A percentile compares a stretch with the other conserved stretches of the same genome.
Evolutionary conservation across 352 stramenopile genomes (phyloP).

Genomic region (Globisporangium uncinulatum): DNA sequence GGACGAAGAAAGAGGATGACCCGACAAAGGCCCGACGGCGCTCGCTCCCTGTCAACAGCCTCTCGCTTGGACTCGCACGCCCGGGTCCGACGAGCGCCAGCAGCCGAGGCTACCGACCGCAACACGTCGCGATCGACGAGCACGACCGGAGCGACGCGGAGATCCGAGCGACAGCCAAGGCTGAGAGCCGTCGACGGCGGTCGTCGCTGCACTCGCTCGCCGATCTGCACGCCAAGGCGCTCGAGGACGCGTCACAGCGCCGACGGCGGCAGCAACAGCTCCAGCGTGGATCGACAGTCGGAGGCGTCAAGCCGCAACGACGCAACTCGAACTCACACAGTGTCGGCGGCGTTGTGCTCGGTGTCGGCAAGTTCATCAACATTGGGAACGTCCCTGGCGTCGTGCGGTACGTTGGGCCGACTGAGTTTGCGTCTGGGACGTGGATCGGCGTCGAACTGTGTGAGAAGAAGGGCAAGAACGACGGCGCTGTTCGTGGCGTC

Average conservation of each 20-base stretch:
- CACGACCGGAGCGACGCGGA: neutral
- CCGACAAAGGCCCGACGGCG: constrained; percentile 16
- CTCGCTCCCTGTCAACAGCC: constrained; percentile 41
- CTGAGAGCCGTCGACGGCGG: neutral
- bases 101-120: constrained; percentile 8
- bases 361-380: constrained; percentile 52
- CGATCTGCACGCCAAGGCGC: constrained; percentile 24
- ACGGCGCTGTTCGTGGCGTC: constrained; percentile 46
- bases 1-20: constrained; percentile 3
- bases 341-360: constrained; percentile 31
- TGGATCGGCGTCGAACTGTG: constrained; percentile 74
- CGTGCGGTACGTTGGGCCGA: constrained; percentile 64
- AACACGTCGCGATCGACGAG: constrained; percentile 8
- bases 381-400: constrained; percentile 50
- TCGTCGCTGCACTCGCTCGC: constrained; percentile 42
- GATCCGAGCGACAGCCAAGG: neutral
- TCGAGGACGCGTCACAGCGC: neutral
- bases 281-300: neutral
- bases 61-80: constrained; percentile 8
- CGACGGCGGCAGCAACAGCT: constrained; percentile 1
- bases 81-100: neutral
- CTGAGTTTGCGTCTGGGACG: constrained; percentile 48
- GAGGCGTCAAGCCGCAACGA: constrained; percentile 7
- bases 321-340: constrained; percentile 31
- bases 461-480: constrained; percentile 58